These are phyloP conservation scores for Porpolomopsis calyptriformis DNA, from an alignment of 768 basidiomycete genomes.

Conservation along the genomic window DNA sequence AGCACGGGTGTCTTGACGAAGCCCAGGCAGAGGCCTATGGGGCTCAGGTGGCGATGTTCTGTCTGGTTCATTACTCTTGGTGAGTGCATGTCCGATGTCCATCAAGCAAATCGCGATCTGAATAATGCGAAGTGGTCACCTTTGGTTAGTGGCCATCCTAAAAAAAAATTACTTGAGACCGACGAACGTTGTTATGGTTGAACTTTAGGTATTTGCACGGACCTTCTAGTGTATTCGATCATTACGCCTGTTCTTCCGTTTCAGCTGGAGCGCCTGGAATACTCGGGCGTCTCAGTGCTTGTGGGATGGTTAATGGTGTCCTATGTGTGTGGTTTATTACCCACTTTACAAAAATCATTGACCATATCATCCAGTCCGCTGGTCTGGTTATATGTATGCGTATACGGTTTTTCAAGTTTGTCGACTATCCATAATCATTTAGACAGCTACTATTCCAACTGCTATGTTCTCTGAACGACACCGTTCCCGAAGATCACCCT, in stretches of 20 bases:
- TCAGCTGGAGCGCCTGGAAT: conserved; percentile 41
- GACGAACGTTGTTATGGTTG: neutral
- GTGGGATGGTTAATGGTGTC: conserved; percentile 54
- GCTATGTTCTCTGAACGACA: conserved; percentile 46
- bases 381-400: conserved; percentile 46
- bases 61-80: conserved; percentile 45
- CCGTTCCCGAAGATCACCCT: conserved; percentile 34
- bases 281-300: conserved; percentile 35
- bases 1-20: too few relatives aligned
- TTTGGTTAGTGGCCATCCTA: conserved; percentile 6
- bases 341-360: neutral
- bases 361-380: conserved; percentile 30
- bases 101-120: too few relatives aligned
- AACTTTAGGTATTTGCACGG: conserved; percentile 32
- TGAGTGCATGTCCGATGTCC: conserved; percentile 19
- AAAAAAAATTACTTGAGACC: neutral
- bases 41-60: conserved; percentile 48
- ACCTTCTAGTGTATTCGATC: conserved; percentile 50
- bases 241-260: conserved; percentile 58
- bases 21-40: conserved; percentile 23
- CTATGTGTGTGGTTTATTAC: conserved; percentile 30
- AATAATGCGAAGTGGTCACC: neutral
- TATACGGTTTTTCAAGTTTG: neutral
- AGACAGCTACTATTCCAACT: conserved; percentile 44
- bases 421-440: neutral